Evolutionary conservation across 345 rosid genomes (phyloP).

Genomic region (Punica granatum): DNA sequence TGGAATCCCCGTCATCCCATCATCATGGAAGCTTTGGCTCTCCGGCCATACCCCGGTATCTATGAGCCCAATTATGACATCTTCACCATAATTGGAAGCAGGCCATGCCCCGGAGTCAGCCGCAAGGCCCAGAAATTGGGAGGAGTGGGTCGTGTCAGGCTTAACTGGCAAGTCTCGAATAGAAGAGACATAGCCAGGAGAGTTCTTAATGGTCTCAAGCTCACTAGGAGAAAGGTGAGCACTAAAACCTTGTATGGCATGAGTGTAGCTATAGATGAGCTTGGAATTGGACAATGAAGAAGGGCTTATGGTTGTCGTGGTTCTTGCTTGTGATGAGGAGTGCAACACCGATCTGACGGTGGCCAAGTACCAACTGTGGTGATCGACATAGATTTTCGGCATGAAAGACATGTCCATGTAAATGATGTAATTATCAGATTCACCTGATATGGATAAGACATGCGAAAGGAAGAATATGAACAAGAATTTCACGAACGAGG

Average conservation of each 20-base stretch:
- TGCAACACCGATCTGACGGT: constrained; percentile 22
- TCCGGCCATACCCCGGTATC: constrained; percentile 53
- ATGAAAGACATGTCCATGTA: constrained; percentile 38
- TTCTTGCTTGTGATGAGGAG: not conserved
- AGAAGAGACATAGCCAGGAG: constrained; percentile 33
- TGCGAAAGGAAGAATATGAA: constrained; percentile 6
- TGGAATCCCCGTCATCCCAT: constrained; percentile 31
- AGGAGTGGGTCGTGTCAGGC: constrained; percentile 36
- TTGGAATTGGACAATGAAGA: constrained; percentile 10
- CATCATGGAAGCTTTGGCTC: constrained; percentile 30
- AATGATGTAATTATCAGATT: constrained; percentile 32
- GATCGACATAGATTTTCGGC: constrained; percentile 33
- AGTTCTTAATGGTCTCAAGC: constrained; percentile 25
- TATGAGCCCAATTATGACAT: constrained; percentile 34
- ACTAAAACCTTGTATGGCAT: constrained; percentile 41
- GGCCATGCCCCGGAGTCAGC: constrained; percentile 31
- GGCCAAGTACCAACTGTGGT: constrained; percentile 31
- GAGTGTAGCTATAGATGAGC: constrained; percentile 28
- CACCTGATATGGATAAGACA: constrained; percentile 5
- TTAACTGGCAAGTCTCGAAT: constrained; percentile 24
- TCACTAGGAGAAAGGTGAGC: constrained; percentile 29
- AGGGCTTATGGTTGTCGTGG: not conserved
- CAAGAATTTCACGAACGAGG: not conserved
- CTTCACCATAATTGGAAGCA: constrained; percentile 29
- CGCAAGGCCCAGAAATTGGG: constrained; percentile 25